Evolutionary conservation across 129 eudicot species (phyloP), one percentile per base, ranked within the genome.

Genomic region (Centaurea solstitialis): DNA sequence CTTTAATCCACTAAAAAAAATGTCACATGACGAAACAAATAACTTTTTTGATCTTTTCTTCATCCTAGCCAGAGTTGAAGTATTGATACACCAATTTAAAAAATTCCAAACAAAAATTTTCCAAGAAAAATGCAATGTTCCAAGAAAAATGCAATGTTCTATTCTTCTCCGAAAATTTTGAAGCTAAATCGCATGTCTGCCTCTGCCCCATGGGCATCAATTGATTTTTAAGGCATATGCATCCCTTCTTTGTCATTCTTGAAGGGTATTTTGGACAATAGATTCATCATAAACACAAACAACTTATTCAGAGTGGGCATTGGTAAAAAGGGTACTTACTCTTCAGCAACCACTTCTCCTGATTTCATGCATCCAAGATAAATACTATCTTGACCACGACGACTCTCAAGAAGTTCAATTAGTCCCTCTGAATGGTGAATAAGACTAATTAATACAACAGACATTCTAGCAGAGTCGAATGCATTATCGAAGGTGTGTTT

Each of bases 361-460:
- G 98, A 94, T 83, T 92, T 94, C 98, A 94, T 94, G 90, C 98
- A 94, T 80, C 98, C 98, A 80, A 94, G 86, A 76, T 90, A 94
- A 70, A 93, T 84, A 86, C 88, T 86, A 78, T 92, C 89, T 86
- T 90, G 93, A 84, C 83, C 92, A 85, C 84, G 95, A 0, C 90
- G 92, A 79, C 90, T 92, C 74, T 88, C 88, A 64, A 94, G 92
- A 87, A 94, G 96, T 83, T 88, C 97, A 80, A 92, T 85, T 74
- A 94, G 66, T 43, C 87, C 96, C 77, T 92, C 98, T 94, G 87
- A 79, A 76, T 82, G 12, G 67, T 30, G 21, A 70, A 79, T 79
- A 76, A 18, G 37, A 76, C 43, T 35, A 24, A 76, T 30, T 68
- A 53, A 12, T 81, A 50, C n/a, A 75, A 57, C 43, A 38, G 11